Percentiles rank a stretch among this genome's conserved stretches.
These are phyloP conservation scores for Crithidia sp. DNA, from an alignment of 208 protist species.

Conservation along the genomic window DNA sequence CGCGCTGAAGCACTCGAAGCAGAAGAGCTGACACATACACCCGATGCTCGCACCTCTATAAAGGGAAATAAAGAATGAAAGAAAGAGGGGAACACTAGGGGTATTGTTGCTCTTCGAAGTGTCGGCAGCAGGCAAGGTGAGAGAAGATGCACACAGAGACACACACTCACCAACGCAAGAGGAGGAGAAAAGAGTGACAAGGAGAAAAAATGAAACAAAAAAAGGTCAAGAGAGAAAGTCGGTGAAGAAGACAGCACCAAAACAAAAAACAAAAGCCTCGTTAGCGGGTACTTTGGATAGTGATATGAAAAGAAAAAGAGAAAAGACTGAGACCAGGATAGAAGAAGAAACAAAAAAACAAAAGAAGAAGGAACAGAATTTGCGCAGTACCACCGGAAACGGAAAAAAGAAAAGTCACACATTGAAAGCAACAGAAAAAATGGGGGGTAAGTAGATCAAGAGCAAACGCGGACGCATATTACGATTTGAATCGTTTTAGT, in stretches of 20 bases:
- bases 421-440: no score
- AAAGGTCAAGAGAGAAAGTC: not conserved
- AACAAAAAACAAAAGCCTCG: not conserved
- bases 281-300: no score
- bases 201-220: constrained; percentile 2
- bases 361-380: not conserved
- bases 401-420: no score
- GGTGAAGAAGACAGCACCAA: not conserved
- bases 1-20: not conserved
- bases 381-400: no score
- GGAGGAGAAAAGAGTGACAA: not conserved
- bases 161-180: not conserved
- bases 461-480: no score
- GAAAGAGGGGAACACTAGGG: no score
- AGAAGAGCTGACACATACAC: not conserved
- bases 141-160: not conserved
- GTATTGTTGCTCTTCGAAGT: not conserved
- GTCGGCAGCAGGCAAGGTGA: not conserved
- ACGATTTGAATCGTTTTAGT: no score
- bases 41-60: not conserved
- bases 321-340: not conserved
- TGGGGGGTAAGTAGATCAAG: no score
- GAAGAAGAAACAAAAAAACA: not conserved
- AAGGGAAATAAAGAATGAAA: not conserved
- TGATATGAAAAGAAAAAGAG: not conserved